phyloP scores from a whole-genome alignment of 1,284 basidiomycete genomes.

The Acaromyces ingoldii region DNA sequence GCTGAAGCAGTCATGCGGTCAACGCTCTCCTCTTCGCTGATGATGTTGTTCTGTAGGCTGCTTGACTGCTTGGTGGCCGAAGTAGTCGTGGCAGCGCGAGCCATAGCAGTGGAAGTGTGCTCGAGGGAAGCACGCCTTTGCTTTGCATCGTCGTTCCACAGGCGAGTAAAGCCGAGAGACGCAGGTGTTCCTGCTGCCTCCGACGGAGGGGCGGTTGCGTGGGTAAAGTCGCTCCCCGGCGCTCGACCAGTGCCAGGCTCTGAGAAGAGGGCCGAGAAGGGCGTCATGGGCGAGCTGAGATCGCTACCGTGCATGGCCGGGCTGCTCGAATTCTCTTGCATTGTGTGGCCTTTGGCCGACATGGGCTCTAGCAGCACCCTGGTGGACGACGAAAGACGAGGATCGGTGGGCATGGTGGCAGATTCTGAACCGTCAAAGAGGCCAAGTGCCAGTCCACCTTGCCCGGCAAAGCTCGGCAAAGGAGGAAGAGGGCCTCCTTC shows the following conservation, averaged over 20 bases:
- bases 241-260: constrained; percentile 17
- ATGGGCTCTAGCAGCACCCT: neutral
- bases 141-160: neutral
- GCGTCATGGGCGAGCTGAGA: constrained; percentile 32
- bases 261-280: constrained; percentile 30
- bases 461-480: constrained; percentile 11
- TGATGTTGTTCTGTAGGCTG: too few relatives aligned
- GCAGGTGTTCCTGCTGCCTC: neutral
- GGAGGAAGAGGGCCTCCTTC: constrained; percentile 13
- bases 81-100: too few relatives aligned
- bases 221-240: neutral
- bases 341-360: too few relatives aligned
- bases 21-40: too few relatives aligned
- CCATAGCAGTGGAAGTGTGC: too few relatives aligned
- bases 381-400: neutral
- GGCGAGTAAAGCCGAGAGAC: neutral
- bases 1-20: too few relatives aligned
- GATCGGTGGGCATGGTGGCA: neutral
- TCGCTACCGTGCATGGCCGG: too few relatives aligned
- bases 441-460: too few relatives aligned
- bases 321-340: too few relatives aligned
- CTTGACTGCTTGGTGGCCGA: too few relatives aligned
- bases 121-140: neutral
- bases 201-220: constrained; percentile 4
- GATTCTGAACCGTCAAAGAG: too few relatives aligned